These are phyloP conservation scores for Babesia ovis DNA, from an alignment of 169 alveolate genomes.

Conservation along the genomic window DNA sequence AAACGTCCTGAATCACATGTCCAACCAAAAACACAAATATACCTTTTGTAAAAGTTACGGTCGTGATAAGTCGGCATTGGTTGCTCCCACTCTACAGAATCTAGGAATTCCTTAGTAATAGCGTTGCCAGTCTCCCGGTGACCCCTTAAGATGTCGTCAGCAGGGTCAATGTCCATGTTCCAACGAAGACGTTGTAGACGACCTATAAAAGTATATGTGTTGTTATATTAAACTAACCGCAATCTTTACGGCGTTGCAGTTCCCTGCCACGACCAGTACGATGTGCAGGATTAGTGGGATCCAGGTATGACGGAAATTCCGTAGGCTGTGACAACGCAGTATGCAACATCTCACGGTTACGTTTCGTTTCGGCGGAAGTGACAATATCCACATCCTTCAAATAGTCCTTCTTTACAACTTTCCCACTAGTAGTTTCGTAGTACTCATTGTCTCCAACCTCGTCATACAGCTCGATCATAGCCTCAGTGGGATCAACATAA, in stretches of 20 bases:
- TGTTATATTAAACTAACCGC: constrained; percentile 40
- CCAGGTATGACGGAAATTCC: constrained; percentile 70
- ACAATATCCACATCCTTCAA: constrained; percentile 30
- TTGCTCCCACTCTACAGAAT: constrained; percentile 79
- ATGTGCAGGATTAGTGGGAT: constrained; percentile 73
- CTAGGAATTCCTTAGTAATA: constrained; percentile 67
- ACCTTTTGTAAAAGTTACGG: constrained; percentile 72
- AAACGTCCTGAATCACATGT: constrained; percentile 64
- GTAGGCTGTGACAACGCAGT: constrained; percentile 59
- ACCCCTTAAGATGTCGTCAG: constrained; percentile 82
- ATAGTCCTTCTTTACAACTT: constrained; percentile 32
- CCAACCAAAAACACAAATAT: not conserved
- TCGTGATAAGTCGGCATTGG: constrained; percentile 67
- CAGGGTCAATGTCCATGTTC: constrained; percentile 63
- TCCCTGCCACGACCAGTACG: constrained; percentile 79
- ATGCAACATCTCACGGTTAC: constrained; percentile 46
- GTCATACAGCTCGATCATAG: constrained; percentile 47
- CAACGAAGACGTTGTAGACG: constrained; percentile 73
- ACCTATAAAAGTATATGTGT: constrained; percentile 3
- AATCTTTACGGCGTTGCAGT: constrained; percentile 68
- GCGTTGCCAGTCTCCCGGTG: constrained; percentile 70
- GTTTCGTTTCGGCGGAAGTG: constrained; percentile 18
- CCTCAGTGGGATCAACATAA: constrained; percentile 4
- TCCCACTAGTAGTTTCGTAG: constrained; percentile 8
- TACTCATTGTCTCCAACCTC: constrained; percentile 64